Conservation (phyloP, 2,329 filamentous ascomycete species). For the Dactylellina drechsleri region DNA sequence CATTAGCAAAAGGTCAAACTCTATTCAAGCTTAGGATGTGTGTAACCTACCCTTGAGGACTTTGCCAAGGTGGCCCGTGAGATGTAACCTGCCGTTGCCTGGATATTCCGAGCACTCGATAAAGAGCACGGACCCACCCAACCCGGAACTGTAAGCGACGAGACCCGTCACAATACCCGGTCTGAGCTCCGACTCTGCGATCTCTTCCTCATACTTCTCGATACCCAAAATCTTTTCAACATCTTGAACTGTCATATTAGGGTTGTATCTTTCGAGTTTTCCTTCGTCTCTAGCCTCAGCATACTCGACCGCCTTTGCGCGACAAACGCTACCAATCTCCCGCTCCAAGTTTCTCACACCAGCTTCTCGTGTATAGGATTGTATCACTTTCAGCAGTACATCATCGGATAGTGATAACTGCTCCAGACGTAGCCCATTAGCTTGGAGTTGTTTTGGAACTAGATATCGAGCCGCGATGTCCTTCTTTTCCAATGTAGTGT, state of each 20-base stretch:
- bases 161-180: conserved; percentile 95
- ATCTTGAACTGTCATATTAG: conserved; percentile 78
- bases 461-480: conserved; percentile 93
- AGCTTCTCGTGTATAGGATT: conserved; percentile 93
- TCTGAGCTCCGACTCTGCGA: conserved; percentile 83
- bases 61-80: conserved; percentile 95
- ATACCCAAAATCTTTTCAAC: conserved; percentile 91
- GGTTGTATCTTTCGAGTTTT: conserved; percentile 75
- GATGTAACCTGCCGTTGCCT: conserved; percentile 86
- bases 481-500: conserved; percentile 95
- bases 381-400: conserved; percentile 93
- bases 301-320: conserved; percentile 93
- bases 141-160: conserved; percentile 88
- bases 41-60: conserved; percentile 74
- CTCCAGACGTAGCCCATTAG: conserved; percentile 81
- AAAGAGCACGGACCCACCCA: conserved; percentile 84
- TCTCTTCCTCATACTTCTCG: conserved; percentile 93
- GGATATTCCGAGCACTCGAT: conserved; percentile 99
- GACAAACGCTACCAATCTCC: conserved; percentile 92
- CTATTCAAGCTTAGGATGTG: background rate
- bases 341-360: conserved; percentile 96
- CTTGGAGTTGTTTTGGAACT: conserved; percentile 93
- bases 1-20: conserved; percentile 5
- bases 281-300: conserved; percentile 85
- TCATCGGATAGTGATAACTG: conserved; percentile 82